Evolutionary conservation across 805 yeast species (phyloP).

Genomic region (Saturnispora bothae): DNA sequence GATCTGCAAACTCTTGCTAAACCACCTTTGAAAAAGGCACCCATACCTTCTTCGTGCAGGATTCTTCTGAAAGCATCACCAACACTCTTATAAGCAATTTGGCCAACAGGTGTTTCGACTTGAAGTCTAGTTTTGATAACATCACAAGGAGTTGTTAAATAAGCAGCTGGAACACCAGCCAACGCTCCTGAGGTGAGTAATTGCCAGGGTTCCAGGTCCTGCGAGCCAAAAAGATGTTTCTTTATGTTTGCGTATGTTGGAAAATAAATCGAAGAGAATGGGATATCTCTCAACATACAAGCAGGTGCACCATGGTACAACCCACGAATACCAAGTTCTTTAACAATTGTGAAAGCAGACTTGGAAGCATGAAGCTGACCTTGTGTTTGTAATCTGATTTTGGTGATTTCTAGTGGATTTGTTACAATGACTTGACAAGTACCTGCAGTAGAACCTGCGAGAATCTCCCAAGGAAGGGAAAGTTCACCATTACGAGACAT

Average conservation of each 20-base stretch:
- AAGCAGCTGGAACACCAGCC: constrained; percentile 98
- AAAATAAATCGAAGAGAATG: constrained; percentile 93
- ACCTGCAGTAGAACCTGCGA: constrained; percentile 93
- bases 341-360: constrained; percentile 63
- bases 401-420: constrained; percentile 91
- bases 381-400: constrained; percentile 88
- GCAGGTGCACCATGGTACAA: constrained; percentile 88
- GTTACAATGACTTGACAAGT: constrained; percentile 94
- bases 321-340: constrained; percentile 72
- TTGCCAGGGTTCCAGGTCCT: constrained; percentile 69
- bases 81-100: constrained; percentile 67
- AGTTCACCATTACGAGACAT: constrained; percentile 40
- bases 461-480: constrained; percentile 52
- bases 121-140: constrained; percentile 93
- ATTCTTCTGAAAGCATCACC: constrained; percentile 68
- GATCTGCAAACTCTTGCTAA: constrained; percentile 90
- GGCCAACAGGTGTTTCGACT: constrained; percentile 69
- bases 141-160: constrained; percentile 92
- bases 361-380: constrained; percentile 39
- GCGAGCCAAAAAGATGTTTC: constrained; percentile 58
- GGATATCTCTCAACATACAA: constrained; percentile 88
- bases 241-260: constrained; percentile 94
- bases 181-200: constrained; percentile 79
- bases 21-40: constrained; percentile 93
- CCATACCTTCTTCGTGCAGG: constrained; percentile 68